Evolutionary conservation across 495 filamentous ascomycete species (phyloP).

Genomic region (Tetracladium setigerum): DNA sequence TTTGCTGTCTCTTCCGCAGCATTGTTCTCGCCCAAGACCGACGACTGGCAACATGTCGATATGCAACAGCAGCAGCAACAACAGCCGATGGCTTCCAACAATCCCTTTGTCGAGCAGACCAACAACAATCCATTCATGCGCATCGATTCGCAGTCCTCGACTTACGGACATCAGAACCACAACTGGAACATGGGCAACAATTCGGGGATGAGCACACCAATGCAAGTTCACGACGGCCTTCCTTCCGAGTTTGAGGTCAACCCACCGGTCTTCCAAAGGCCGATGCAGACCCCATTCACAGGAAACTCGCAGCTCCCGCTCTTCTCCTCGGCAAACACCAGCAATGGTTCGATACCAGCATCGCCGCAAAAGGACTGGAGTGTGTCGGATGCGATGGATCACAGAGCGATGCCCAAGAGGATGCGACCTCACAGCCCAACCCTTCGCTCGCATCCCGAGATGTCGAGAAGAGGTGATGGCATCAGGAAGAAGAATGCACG

Average conservation of each 20-base stretch:
- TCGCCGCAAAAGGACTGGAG: slow-evolving; percentile 49
- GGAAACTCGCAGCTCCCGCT: slow-evolving; percentile 36
- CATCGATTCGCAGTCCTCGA: slow-evolving; percentile 43
- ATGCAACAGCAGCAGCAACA: slow-evolving; percentile 9
- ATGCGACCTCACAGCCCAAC: slow-evolving; percentile 61
- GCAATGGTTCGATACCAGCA: slow-evolving; percentile 36
- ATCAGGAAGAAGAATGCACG: slow-evolving; percentile 99
- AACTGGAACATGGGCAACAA: slow-evolving; percentile 54
- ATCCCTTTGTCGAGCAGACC: slow-evolving; percentile 55
- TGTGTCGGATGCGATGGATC: slow-evolving; percentile 46
- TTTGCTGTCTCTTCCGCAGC: slow-evolving; percentile 57
- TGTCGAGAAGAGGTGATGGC: slow-evolving; percentile 69
- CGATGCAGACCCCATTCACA: slow-evolving; percentile 43
- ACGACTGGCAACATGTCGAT: slow-evolving; percentile 65
- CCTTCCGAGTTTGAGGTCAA: slow-evolving; percentile 53
- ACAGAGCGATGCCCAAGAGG: slow-evolving; percentile 60
- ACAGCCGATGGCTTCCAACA: slow-evolving; percentile 35
- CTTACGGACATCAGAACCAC: slow-evolving; percentile 39
- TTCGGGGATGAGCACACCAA: slow-evolving; percentile 24
- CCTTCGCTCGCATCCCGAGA: slow-evolving; percentile 73
- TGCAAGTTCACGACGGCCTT: slow-evolving; percentile 56
- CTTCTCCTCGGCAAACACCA: slow-evolving; percentile 39
- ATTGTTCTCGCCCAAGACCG: slow-evolving; percentile 66
- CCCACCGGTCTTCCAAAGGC: slow-evolving; percentile 35
- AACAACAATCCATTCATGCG: slow-evolving; percentile 47